Evolutionary conservation across 2,329 filamentous ascomycete species (phyloP).

Genomic region (Cercospora sojina): DNA sequence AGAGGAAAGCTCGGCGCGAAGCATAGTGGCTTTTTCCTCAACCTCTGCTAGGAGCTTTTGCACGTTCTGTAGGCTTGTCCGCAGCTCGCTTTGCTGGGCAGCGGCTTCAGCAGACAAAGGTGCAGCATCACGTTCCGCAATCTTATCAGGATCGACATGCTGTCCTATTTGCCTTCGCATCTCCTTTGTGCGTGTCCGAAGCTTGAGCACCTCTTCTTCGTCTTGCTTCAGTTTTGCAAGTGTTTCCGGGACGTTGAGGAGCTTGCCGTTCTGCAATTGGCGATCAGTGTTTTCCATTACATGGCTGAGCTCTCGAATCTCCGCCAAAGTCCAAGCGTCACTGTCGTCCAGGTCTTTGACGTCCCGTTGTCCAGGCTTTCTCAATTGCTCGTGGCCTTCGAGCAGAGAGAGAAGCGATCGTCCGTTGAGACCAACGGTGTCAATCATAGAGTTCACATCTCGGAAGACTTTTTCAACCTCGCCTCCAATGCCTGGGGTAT

Average conservation of each 20-base stretch:
- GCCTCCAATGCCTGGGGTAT: conserved; percentile 46
- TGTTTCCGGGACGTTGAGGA: conserved; percentile 68
- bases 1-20: conserved; percentile 74
- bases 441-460: conserved; percentile 91
- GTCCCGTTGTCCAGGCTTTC: conserved; percentile 54
- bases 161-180: conserved; percentile 72
- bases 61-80: conserved; percentile 71
- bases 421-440: conserved; percentile 84
- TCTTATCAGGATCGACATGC: conserved; percentile 65
- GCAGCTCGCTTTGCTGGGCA: conserved; percentile 78
- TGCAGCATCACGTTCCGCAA: conserved; percentile 63
- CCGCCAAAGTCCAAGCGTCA: conserved; percentile 68
- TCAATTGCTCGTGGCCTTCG: conserved; percentile 62
- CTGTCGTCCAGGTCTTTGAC: conserved; percentile 58
- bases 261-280: conserved; percentile 65
- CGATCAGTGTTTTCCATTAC: conserved; percentile 56
- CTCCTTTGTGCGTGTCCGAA: conserved; percentile 74
- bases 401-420: conserved; percentile 62
- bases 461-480: conserved; percentile 61
- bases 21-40: conserved; percentile 75
- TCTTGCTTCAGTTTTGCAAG: conserved; percentile 63
- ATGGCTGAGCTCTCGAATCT: conserved; percentile 66
- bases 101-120: conserved; percentile 83
- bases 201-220: conserved; percentile 67
- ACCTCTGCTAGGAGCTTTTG: conserved; percentile 72